Conservation (phyloP, 2,329 filamentous ascomycete genomes). For the Curvularia sp. region DNA sequence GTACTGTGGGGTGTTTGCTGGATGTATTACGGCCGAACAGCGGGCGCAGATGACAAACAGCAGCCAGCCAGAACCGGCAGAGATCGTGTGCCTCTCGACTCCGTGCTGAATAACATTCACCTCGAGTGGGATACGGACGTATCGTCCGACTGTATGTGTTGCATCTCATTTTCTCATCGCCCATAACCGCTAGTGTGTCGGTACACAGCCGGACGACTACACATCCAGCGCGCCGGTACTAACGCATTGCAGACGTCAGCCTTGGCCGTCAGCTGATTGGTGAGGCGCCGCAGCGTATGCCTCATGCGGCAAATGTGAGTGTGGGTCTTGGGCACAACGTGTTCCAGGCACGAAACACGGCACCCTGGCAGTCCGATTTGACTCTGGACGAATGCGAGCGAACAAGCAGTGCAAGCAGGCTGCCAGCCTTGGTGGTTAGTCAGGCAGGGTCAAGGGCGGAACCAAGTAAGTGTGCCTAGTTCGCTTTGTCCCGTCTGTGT, state of each 20-base stretch:
- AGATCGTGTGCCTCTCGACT: constrained; percentile 30
- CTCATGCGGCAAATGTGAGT: constrained; percentile 30
- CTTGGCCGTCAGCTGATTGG: constrained; percentile 43
- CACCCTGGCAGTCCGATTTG: constrained; percentile 34
- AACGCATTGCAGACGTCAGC: constrained; percentile 39
- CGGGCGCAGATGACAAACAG: constrained; percentile 8
- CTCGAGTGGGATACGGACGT: constrained; percentile 38
- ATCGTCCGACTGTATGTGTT: constrained; percentile 47
- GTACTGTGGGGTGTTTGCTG: constrained; percentile 56
- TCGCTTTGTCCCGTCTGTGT: constrained; percentile 12
- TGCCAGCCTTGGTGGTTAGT: constrained; percentile 27
- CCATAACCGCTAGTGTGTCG: constrained; percentile 1
- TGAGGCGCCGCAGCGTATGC: constrained; percentile 34
- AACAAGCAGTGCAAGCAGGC: constrained; percentile 19
- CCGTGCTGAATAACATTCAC: constrained; percentile 38
- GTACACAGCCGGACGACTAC: constrained; percentile 1
- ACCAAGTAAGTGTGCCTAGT: constrained; percentile 32
- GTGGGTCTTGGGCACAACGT: constrained; percentile 28
- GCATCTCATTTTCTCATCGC: constrained; percentile 20
- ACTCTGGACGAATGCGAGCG: constrained; percentile 8
- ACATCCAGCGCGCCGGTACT: not conserved
- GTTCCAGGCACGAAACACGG: constrained; percentile 45
- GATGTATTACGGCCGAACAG: constrained; percentile 45
- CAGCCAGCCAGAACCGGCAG: constrained; percentile 2
- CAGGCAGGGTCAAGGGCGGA: constrained; percentile 23